Conservation (phyloP, 2,329 filamentous ascomycete genomes). For the Fusarium armeniacum region DNA sequence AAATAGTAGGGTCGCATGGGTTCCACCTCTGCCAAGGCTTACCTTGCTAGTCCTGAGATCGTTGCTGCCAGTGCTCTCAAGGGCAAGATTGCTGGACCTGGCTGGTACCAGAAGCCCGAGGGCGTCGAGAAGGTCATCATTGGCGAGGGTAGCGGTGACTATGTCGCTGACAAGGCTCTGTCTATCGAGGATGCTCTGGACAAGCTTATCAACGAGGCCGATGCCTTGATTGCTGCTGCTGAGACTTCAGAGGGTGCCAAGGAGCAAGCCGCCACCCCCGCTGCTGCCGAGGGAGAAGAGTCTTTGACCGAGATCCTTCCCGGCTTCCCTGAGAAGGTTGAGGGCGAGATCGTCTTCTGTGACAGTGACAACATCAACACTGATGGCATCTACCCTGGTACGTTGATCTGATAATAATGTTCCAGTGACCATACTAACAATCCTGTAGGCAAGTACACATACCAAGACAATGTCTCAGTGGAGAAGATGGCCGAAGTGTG, state of each 20-base stretch:
- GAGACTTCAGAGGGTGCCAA: slow-evolving; percentile 58
- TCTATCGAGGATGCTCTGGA: slow-evolving; percentile 79
- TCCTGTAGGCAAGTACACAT: slow-evolving; percentile 80
- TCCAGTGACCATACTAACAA: background rate
- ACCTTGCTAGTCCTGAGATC: slow-evolving; percentile 89
- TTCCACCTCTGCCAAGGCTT: slow-evolving; percentile 73
- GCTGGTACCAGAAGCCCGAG: slow-evolving; percentile 80
- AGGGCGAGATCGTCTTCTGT: slow-evolving; percentile 85
- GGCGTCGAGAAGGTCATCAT: slow-evolving; percentile 75
- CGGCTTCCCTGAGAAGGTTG: slow-evolving; percentile 86
- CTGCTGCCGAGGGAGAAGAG: slow-evolving; percentile 53
- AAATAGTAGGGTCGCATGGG: slow-evolving; percentile 81
- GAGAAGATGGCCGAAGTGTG: slow-evolving; percentile 90
- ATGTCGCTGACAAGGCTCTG: slow-evolving; percentile 73
- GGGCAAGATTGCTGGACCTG: slow-evolving; percentile 81
- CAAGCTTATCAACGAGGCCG: slow-evolving; percentile 77
- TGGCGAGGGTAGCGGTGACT: slow-evolving; percentile 78
- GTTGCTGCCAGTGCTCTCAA: slow-evolving; percentile 88
- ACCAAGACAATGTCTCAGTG: slow-evolving; percentile 83
- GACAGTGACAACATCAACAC: slow-evolving; percentile 75
- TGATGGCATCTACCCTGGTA: slow-evolving; percentile 90
- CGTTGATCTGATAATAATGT: slow-evolving; percentile 55
- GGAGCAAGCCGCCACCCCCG: background rate
- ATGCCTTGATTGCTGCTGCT: slow-evolving; percentile 69
- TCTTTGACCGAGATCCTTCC: slow-evolving; percentile 79